A percentile compares a stretch with the other conserved stretches of the same genome.
These are phyloP conservation scores for Torrubiella hemipterigena DNA, from an alignment of 2,329 filamentous ascomycete species.

Conservation along the genomic window DNA sequence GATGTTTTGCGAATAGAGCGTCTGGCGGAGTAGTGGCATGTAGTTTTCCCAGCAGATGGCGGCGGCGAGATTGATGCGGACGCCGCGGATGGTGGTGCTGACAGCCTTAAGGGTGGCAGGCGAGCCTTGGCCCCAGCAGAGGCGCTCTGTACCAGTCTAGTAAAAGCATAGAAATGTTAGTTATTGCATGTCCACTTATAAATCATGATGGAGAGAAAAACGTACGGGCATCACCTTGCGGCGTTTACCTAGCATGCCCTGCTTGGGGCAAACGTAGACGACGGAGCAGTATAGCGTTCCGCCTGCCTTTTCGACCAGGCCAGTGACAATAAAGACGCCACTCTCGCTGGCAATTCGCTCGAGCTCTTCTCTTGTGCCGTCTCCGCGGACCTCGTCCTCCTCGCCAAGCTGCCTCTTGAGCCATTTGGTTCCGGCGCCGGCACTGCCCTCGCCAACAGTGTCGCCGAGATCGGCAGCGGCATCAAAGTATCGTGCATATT, in stretches of 20 bases:
- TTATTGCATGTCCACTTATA: background rate
- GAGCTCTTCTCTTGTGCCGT: slow-evolving; percentile 64
- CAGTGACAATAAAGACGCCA: slow-evolving; percentile 71
- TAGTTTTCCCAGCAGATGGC: slow-evolving; percentile 97
- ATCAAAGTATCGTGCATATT: slow-evolving; percentile 72
- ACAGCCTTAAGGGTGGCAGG: slow-evolving; percentile 70
- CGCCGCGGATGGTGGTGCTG: slow-evolving; percentile 65
- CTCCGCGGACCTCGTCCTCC: slow-evolving; percentile 29
- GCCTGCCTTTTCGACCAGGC: slow-evolving; percentile 66
- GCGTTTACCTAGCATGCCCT: slow-evolving; percentile 70
- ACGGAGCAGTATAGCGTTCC: slow-evolving; percentile 77
- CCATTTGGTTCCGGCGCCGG: slow-evolving; percentile 66
- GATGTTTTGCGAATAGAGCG: slow-evolving; percentile 79
- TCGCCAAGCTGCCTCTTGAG: slow-evolving; percentile 41
- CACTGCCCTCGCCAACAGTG: slow-evolving; percentile 39
- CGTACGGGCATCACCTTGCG: slow-evolving; percentile 82
- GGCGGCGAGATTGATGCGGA: slow-evolving; percentile 67
- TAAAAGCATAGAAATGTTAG: too few relatives aligned
- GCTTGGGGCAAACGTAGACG: slow-evolving; percentile 66
- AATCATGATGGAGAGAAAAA: slow-evolving; percentile 7
- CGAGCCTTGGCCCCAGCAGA: slow-evolving; percentile 82
- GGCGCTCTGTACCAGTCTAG: slow-evolving; percentile 69
- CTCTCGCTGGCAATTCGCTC: slow-evolving; percentile 66
- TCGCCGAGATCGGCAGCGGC: slow-evolving; percentile 75
- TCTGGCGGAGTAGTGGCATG: slow-evolving; percentile 79